Evolutionary conservation across 139 green algal species (phyloP).

Genomic region (Gonium pectorale): DNA sequence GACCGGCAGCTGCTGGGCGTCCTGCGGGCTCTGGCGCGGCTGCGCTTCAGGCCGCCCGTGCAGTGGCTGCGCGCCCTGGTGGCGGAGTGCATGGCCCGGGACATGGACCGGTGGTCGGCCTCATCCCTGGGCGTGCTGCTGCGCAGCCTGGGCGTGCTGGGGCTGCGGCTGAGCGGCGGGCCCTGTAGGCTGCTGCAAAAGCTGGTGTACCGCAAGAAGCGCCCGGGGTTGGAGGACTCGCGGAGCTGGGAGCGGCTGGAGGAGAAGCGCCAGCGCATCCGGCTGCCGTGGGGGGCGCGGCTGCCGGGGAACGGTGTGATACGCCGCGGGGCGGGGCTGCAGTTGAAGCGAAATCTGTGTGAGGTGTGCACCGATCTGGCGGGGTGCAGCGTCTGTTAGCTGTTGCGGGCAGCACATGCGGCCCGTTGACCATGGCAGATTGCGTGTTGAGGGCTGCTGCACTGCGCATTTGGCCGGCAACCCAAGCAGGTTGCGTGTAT

Average conservation of each 20-base stretch:
- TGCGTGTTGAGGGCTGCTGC: no score
- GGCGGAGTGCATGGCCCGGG: background rate
- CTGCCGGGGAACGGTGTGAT: background rate
- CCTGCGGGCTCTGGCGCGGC: background rate
- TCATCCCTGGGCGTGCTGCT: background rate
- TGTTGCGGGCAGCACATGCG: background rate
- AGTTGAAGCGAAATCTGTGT: constrained; percentile 23
- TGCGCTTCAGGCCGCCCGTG: constrained; percentile 15
- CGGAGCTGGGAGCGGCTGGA: no score
- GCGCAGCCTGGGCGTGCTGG: constrained; percentile 2
- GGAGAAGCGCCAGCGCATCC: no score
- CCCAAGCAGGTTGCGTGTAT: no score
- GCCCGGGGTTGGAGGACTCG: no score
- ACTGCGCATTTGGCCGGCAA: no score
- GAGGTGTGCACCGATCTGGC: background rate
- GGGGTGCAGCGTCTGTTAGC: background rate
- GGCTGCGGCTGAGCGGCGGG: background rate
- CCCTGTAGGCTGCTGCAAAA: background rate
- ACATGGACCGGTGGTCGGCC: background rate
- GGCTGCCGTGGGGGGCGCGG: no score
- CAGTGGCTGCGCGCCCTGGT: constrained; percentile 16
- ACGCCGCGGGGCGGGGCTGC: background rate
- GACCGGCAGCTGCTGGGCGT: background rate
- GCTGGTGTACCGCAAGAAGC: constrained; percentile 4
- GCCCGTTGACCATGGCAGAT: no score